Conservation (phyloP, 2,329 filamentous ascomycete species). For the Parasarocladium wereldwijsianum region DNA sequence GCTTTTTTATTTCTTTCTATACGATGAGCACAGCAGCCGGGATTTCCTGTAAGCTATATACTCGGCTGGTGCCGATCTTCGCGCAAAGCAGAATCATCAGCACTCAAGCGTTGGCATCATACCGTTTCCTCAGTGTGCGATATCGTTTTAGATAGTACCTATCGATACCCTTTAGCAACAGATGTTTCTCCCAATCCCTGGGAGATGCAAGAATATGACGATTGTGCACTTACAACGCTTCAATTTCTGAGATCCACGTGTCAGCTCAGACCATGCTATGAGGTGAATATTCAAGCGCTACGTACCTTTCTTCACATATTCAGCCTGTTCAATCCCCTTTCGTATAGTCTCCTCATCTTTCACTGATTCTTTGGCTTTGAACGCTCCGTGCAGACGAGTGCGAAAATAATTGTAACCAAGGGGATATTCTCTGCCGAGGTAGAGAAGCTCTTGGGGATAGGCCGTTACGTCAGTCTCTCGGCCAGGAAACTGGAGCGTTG, state of each 20-base stretch:
- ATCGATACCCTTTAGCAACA: no score
- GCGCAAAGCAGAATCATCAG: no score
- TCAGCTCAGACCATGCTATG: not conserved
- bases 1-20: conserved; percentile 1
- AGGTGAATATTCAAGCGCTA: no score
- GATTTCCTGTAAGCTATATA: no score
- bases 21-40: conserved; percentile 6
- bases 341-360: conserved; percentile 61
- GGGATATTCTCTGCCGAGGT: conserved; percentile 76
- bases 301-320: conserved; percentile 86
- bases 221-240: conserved; percentile 58
- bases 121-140: conserved; percentile 69
- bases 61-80: no score
- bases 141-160: conserved; percentile 92
- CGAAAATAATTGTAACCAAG: conserved; percentile 71
- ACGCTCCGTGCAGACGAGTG: conserved; percentile 69
- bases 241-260: conserved; percentile 51
- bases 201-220: no score
- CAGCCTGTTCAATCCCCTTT: conserved; percentile 59
- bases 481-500: not conserved
- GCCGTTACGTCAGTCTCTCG: not conserved
- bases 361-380: conserved; percentile 58
- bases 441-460: conserved; percentile 57
- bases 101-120: conserved; percentile 34
- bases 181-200: no score